A percentile compares a stretch with the other conserved stretches of the same genome.
These are phyloP conservation scores for Leishmania gerbilli DNA, from an alignment of 208 protist species.

Conservation along the genomic window DNA sequence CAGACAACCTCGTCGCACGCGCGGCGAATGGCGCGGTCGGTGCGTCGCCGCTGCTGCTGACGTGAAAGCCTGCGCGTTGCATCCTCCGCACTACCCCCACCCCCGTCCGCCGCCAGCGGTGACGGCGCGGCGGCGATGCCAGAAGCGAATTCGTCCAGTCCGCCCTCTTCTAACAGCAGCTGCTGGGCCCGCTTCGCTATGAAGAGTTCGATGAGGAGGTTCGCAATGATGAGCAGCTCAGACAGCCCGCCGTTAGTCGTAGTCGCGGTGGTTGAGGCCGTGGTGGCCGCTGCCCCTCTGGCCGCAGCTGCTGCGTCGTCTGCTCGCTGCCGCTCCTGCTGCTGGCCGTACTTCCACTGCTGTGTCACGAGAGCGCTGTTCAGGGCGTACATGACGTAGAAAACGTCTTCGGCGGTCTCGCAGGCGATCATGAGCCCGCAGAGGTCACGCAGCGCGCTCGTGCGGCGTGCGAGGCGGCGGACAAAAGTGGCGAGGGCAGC, in stretches of 20 bases:
- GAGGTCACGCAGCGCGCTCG: slow-evolving; percentile 54
- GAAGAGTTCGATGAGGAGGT: slow-evolving; percentile 56
- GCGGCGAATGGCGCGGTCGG: slow-evolving; percentile 38
- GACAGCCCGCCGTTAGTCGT: slow-evolving; percentile 26
- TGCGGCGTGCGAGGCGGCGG: slow-evolving; percentile 27
- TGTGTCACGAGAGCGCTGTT: slow-evolving; percentile 34
- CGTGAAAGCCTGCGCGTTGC: neutral
- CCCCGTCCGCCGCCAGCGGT: neutral
- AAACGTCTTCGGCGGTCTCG: slow-evolving; percentile 48
- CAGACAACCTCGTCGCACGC: slow-evolving; percentile 71
- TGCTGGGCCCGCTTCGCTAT: slow-evolving; percentile 45
- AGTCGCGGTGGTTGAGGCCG: neutral
- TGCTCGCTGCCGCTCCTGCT: slow-evolving; percentile 9
- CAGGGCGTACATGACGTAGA: slow-evolving; percentile 47
- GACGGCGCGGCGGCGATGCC: neutral
- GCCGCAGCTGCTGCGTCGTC: neutral
- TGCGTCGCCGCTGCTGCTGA: slow-evolving; percentile 12
- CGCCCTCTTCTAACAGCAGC: slow-evolving; percentile 17
- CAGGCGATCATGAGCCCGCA: slow-evolving; percentile 53
- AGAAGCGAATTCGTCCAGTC: neutral
- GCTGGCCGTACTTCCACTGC: slow-evolving; percentile 11
- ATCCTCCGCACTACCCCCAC: neutral
- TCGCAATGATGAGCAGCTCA: slow-evolving; percentile 43
- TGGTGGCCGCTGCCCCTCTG: slow-evolving; percentile 3
- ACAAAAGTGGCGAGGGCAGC: slow-evolving; percentile 8